Evolutionary conservation across 805 yeast genomes (phyloP).

Genomic region (Suhomyces emberorum): DNA sequence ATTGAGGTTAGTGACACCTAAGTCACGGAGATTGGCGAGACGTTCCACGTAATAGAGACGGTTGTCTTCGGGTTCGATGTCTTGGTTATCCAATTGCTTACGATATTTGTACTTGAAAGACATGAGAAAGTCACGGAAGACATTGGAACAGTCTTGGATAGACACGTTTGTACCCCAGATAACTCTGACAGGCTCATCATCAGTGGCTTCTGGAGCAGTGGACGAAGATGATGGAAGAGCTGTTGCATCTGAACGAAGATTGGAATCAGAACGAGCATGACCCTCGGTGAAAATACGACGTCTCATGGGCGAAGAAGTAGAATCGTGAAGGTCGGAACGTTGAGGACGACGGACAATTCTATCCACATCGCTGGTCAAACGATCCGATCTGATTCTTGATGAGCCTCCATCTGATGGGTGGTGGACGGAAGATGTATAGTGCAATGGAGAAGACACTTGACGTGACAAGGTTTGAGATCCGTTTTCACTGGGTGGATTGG

Average conservation of each 20-base stretch:
- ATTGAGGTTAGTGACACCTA: constrained; percentile 80
- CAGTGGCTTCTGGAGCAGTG: constrained; percentile 25
- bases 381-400: constrained; percentile 44
- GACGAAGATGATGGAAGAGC: constrained; percentile 23
- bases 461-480: constrained; percentile 23
- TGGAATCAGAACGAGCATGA: too few relatives aligned
- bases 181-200: constrained; percentile 77
- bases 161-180: constrained; percentile 99
- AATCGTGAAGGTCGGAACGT: constrained; percentile 79
- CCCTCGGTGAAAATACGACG: constrained; percentile 60
- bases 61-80: constrained; percentile 56
- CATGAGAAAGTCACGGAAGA: constrained; percentile 80
- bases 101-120: constrained; percentile 78
- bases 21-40: constrained; percentile 67
- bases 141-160: constrained; percentile 78
- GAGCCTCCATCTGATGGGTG: constrained; percentile 36
- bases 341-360: constrained; percentile 47
- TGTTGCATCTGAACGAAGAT: constrained; percentile 4
- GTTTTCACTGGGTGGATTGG: constrained; percentile 35
- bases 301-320: constrained; percentile 63
- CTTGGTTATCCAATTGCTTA: constrained; percentile 41
- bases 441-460: constrained; percentile 48
- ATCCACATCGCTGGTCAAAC: constrained; percentile 41
- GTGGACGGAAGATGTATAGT: constrained; percentile 42
- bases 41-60: constrained; percentile 69